Evolutionary conservation across 1,139 yeast species (phyloP), one percentile per base, ranked within the genome.

Genomic region (Scheffersomyces parashehatae): DNA sequence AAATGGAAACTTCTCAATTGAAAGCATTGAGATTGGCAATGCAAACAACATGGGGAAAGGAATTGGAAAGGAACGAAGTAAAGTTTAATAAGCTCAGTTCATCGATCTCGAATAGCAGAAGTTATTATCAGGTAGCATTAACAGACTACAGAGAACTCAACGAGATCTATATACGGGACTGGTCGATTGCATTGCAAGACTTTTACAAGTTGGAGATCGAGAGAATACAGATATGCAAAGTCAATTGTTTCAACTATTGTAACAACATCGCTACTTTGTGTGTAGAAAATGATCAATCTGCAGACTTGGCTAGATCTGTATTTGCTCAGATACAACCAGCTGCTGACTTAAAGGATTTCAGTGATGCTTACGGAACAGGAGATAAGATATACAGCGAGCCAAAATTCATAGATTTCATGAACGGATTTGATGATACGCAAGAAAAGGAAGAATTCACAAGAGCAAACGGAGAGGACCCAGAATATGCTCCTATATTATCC

Each of bases 211-310:
- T 88, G 50, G 99, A 93, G 59, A 80, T 81, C 40, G 90, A 88
- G 55, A 77, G 96, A 50, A 81, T 90, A 43, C 86, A 86, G 54
- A 78, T 84, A 47, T 60, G 88, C 45, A 88, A 90, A 56, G 73
- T 86, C 13, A 88, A 85, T 56, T 65, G 95, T 50, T 95, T 96
- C 85, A 86, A 84, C 36, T 91, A 77, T 61, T 84, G 96, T 42
- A 89, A 89, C 61, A 75, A 83, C 41, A 73, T 86, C 10, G 88
- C 95, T 4, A 77, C 89, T 0, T 75, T 84, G 5, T 88, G 96
- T 59, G 93, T 89, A 26, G 82, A 82, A 40, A 86, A 85, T 53
- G 96, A 88, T 57, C 87, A 82, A 47, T 68, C 83, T 4, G 87
- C 87, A 42, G 96, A 89, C 58, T 71, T 73, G 46, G 79, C 90